Conservation (phyloP, 768 basidiomycete genomes). For the Termitomyces bulborhizus region DNA sequence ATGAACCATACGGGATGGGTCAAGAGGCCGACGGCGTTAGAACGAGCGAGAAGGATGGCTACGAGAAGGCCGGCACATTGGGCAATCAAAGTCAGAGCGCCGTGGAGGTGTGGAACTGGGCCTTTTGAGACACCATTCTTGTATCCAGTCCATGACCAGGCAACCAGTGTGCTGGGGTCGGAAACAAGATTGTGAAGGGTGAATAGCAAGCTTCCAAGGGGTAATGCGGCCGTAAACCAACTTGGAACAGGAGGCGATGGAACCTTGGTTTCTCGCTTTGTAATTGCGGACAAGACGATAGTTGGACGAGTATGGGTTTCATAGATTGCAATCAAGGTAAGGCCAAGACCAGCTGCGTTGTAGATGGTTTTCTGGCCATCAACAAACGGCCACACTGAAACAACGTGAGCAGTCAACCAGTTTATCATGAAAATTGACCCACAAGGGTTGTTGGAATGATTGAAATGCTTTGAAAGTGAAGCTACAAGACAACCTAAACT, state of each 20-base stretch:
- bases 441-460: constrained; percentile 81
- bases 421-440: constrained; percentile 3
- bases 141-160: constrained; percentile 92
- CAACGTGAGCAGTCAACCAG: not conserved
- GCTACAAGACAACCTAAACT: constrained; percentile 62
- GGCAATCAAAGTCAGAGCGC: constrained; percentile 58
- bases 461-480: constrained; percentile 67
- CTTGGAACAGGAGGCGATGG: not conserved
- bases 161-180: constrained; percentile 72
- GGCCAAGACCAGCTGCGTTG: constrained; percentile 57
- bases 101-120: constrained; percentile 67
- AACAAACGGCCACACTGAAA: constrained; percentile 72
- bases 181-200: constrained; percentile 65
- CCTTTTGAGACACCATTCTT: constrained; percentile 53
- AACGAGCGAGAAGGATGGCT: constrained; percentile 17
- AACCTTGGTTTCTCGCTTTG: not conserved
- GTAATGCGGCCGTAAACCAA: constrained; percentile 34
- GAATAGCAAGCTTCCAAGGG: constrained; percentile 66
- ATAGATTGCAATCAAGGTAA: constrained; percentile 52
- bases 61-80: constrained; percentile 53
- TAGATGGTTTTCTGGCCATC: constrained; percentile 59
- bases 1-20: constrained; percentile 46
- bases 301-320: constrained; percentile 44
- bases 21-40: constrained; percentile 21
- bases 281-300: constrained; percentile 8